Evolutionary conservation across 2,329 filamentous ascomycete genomes (phyloP).

Genomic region (Fusarium fujikuroi): DNA sequence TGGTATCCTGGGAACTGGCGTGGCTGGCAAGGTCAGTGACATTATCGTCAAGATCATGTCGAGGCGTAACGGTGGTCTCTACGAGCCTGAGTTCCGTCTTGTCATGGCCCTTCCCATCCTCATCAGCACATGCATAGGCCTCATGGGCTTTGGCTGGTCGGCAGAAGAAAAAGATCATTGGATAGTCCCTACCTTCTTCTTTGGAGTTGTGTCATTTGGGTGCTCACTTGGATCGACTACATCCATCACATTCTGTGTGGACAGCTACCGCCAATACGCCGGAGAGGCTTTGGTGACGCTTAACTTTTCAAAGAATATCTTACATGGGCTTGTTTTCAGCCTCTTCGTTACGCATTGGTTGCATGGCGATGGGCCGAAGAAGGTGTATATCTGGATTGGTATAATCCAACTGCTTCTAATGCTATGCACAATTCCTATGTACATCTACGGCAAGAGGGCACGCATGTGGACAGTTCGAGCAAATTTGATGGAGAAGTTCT

Average conservation of each 20-base stretch:
- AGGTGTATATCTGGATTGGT: slow-evolving; percentile 84
- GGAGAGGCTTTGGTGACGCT: slow-evolving; percentile 93
- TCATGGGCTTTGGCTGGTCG: slow-evolving; percentile 98
- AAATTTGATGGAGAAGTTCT: slow-evolving; percentile 85
- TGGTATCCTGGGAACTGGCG: slow-evolving; percentile 88
- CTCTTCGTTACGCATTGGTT: slow-evolving; percentile 91
- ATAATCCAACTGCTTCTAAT: slow-evolving; percentile 84
- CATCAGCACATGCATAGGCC: slow-evolving; percentile 80
- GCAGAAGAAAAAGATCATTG: slow-evolving; percentile 78
- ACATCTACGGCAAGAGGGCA: slow-evolving; percentile 89
- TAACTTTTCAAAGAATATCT: slow-evolving; percentile 93
- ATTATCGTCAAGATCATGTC: slow-evolving; percentile 85
- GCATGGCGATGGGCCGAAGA: slow-evolving; percentile 76
- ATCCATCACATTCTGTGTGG: slow-evolving; percentile 91
- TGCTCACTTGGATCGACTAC: slow-evolving; percentile 92
- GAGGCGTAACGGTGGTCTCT: slow-evolving; percentile 87
- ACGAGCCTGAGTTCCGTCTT: slow-evolving; percentile 92
- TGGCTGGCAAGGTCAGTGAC: slow-evolving; percentile 89
- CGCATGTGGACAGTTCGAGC: slow-evolving; percentile 93
- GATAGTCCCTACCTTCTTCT: slow-evolving; percentile 95
- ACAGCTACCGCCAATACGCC: slow-evolving; percentile 92
- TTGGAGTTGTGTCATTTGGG: slow-evolving; percentile 90
- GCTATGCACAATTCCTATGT: slow-evolving; percentile 86
- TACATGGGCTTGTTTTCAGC: slow-evolving; percentile 89
- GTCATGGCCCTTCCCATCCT: slow-evolving; percentile 87